Evolutionary conservation across 306 rosid species (phyloP).

Genomic region (Canavalia ensiformis): DNA sequence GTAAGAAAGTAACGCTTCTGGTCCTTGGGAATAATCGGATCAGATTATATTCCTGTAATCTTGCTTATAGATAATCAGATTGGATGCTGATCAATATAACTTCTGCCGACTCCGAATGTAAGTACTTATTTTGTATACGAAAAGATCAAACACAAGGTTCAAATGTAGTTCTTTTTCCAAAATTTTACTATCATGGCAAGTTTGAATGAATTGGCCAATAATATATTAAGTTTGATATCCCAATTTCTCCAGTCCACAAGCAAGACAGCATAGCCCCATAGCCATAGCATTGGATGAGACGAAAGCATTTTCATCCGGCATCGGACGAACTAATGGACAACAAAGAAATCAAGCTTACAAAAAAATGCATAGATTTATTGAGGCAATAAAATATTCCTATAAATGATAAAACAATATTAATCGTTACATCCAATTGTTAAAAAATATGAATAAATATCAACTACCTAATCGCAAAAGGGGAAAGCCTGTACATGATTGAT

Average conservation of each 20-base stretch:
- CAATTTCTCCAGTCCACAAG: background rate
- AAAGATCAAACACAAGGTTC: background rate
- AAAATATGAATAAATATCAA: constrained; percentile 54
- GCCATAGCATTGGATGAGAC: background rate
- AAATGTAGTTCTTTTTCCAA: background rate
- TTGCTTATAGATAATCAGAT: background rate
- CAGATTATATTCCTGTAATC: background rate
- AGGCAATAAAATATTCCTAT: background rate
- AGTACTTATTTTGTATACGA: background rate
- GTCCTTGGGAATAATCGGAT: background rate
- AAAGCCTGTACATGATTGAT: constrained; percentile 52
- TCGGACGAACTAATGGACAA: background rate
- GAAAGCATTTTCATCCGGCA: constrained; percentile 20
- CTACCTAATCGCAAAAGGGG: constrained; percentile 36
- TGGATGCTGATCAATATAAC: constrained; percentile 2
- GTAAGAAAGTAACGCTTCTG: background rate
- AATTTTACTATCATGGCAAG: background rate
- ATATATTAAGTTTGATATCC: constrained; percentile 11
- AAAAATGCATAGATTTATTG: background rate
- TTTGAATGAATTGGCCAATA: constrained; percentile 14
- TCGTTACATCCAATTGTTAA: constrained; percentile 48
- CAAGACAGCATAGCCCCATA: constrained; percentile 2
- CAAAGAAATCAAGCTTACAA: constrained; percentile 23
- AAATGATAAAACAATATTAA: constrained; percentile 33
- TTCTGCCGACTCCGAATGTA: background rate